Evolutionary conservation across 352 stramenopile species (phyloP), one percentile per base, ranked within the genome.

Genomic region (Pythium plurisporium): DNA sequence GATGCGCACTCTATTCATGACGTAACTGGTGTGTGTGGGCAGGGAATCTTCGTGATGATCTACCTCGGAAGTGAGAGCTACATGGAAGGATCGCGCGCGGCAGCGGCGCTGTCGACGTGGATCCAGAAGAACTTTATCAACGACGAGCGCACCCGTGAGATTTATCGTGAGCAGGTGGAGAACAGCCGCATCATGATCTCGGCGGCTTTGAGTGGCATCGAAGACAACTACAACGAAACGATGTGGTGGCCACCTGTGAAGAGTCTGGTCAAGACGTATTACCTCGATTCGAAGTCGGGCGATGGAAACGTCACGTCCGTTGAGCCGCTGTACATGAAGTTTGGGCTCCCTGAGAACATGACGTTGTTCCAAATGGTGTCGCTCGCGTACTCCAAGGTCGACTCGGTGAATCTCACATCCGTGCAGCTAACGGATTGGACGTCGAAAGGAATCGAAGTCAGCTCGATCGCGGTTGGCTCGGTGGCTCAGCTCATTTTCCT

Each of bases 171-270:
- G 45, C 85, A 95, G 62, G 72, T 95, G 25, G 70, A 87, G 34
- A 91, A 88, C 55, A 89, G 82, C 22, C 82, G 83, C 15, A 72
- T 76, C 10, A 93, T 93, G 83, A 79, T 95, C 12, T 86, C 81
- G 4, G 75, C 87, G 17, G 85, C 80, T 9, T 64, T 95, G 20
- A 84, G 72, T 31, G 74, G 82, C 19, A 70, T 95, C n/a, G 85
- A 95, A 59, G 66, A 88, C 59, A 89, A 89, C 31, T 95, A 92
- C 65, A 95, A 93, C 50, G 77, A 91, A 40, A 95, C 85, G 12
- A 91, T 95, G 78, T 95, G 85, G 85, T 95, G 84, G 82, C 82
- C 79, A 43, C 82, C 85, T 15, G 59, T 95, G 25, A 93, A 93
- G 61, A 74, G 76, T 38, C 55, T 95, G 25, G 77, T 93, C 26